Evolutionary conservation across 202 grass and related monocot species (phyloP).

Genomic region (Zizania palustris): DNA sequence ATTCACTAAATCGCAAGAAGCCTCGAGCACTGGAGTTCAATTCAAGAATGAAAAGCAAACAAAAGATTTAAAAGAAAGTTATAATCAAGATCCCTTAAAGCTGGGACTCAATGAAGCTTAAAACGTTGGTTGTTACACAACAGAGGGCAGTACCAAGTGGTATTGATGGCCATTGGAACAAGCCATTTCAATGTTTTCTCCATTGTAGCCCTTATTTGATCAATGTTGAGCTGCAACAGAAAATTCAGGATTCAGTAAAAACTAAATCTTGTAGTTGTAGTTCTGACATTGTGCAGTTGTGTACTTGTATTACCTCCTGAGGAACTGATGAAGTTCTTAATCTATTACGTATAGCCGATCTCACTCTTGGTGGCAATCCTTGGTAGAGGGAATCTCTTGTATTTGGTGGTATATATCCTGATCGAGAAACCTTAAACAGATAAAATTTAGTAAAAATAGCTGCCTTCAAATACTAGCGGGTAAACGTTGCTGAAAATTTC

Average conservation of each 20-base stretch:
- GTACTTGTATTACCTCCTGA: slow-evolving; percentile 62
- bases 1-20: slow-evolving; percentile 64
- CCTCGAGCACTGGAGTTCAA: slow-evolving; percentile 47
- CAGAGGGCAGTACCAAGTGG: slow-evolving; percentile 49
- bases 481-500: slow-evolving; percentile 21
- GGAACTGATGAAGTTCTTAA: slow-evolving; percentile 57
- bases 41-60: neutral
- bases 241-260: slow-evolving; percentile 48
- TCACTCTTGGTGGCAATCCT: slow-evolving; percentile 69
- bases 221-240: slow-evolving; percentile 58
- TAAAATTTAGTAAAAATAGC: slow-evolving; percentile 10
- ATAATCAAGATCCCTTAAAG: neutral
- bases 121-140: slow-evolving; percentile 14
- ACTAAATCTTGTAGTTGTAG: slow-evolving; percentile 7
- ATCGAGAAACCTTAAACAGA: slow-evolving; percentile 61
- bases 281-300: slow-evolving; percentile 13
- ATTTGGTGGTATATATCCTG: slow-evolving; percentile 61
- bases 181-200: slow-evolving; percentile 92
- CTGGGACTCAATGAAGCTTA: neutral
- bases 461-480: neutral
- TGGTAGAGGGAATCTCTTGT: slow-evolving; percentile 82
- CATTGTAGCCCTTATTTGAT: slow-evolving; percentile 63
- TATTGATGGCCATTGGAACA: slow-evolving; percentile 80
- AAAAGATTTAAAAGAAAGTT: neutral
- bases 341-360: slow-evolving; percentile 54